Evolutionary conservation across 202 grass and related monocot species (phyloP).

Genomic region (Zizania palustris): DNA sequence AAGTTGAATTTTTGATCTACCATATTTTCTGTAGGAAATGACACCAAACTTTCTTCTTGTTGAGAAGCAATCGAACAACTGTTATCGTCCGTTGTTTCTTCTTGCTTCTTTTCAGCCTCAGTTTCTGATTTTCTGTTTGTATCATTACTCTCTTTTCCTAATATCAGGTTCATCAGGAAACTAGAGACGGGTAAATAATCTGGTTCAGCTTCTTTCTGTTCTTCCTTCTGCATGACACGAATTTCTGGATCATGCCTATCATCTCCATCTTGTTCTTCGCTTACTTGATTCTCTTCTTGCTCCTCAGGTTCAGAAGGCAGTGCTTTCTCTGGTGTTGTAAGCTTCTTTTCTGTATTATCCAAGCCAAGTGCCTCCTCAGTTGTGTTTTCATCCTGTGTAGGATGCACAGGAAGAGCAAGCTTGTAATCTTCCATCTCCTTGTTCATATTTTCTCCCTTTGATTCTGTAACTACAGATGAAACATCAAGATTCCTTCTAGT

Average conservation of each 20-base stretch:
- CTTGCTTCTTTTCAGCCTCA: slow-evolving; percentile 50
- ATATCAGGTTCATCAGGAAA: slow-evolving; percentile 83
- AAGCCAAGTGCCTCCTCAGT: slow-evolving; percentile 34
- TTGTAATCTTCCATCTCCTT: slow-evolving; percentile 44
- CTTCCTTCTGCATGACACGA: slow-evolving; percentile 39
- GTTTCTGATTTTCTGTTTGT: slow-evolving; percentile 29
- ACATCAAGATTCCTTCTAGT: slow-evolving; percentile 47
- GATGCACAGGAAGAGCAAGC: slow-evolving; percentile 37
- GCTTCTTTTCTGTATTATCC: slow-evolving; percentile 38
- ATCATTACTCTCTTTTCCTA: slow-evolving; percentile 58
- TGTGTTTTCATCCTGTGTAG: slow-evolving; percentile 35
- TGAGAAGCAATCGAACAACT: slow-evolving; percentile 26
- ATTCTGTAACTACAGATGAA: slow-evolving; percentile 52
- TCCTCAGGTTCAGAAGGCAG: slow-evolving; percentile 41
- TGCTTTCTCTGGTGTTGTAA: slow-evolving; percentile 42
- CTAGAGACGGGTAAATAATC: slow-evolving; percentile 70
- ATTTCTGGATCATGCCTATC: slow-evolving; percentile 30
- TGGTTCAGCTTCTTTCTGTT: slow-evolving; percentile 50
- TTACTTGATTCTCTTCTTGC: slow-evolving; percentile 38
- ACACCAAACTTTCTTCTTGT: slow-evolving; percentile 50
- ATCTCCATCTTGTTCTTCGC: slow-evolving; percentile 45
- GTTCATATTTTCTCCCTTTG: slow-evolving; percentile 45
- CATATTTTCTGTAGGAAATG: slow-evolving; percentile 33
- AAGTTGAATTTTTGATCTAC: slow-evolving; percentile 28
- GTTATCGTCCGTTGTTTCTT: slow-evolving; percentile 48